A percentile compares a stretch with the other conserved stretches of the same genome.
Conservation (phyloP, 1,284 basidiomycete species). For the Ceratobasidium sp. region DNA sequence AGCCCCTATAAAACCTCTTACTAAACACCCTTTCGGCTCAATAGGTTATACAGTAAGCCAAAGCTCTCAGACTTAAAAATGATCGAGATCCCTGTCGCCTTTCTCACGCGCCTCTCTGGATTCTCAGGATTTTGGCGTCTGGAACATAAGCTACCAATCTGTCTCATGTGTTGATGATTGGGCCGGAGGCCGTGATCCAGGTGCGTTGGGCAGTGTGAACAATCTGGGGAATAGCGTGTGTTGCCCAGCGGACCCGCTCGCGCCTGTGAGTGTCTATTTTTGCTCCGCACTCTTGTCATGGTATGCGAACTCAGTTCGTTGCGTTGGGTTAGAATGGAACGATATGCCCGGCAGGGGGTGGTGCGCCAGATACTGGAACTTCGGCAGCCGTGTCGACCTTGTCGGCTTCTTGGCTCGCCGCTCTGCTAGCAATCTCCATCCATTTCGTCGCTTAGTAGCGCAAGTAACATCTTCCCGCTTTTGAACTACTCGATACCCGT, state of each 20-base stretch:
- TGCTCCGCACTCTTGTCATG: background rate
- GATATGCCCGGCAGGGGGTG: conserved; percentile 31
- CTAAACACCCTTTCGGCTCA: background rate
- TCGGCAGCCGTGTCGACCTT: conserved; percentile 10
- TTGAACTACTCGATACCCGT: background rate
- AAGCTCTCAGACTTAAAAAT: conserved; percentile 1
- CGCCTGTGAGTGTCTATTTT: conserved; percentile 39
- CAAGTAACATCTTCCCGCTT: background rate
- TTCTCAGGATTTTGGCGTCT: conserved; percentile 49
- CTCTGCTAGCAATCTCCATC: background rate
- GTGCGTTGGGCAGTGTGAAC: conserved; percentile 50
- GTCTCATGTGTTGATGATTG: conserved; percentile 46
- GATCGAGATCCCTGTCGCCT: background rate
- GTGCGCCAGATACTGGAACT: conserved; percentile 40
- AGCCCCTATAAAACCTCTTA: background rate
- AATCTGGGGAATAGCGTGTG: conserved; percentile 47
- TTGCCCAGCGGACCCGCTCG: conserved; percentile 48
- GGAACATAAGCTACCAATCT: conserved; percentile 50
- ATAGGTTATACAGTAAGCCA: conserved; percentile 31
- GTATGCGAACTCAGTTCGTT: background rate
- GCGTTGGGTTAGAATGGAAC: conserved; percentile 29
- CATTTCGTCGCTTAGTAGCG: background rate
- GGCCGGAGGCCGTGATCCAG: conserved; percentile 47
- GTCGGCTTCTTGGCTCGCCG: conserved; percentile 1
- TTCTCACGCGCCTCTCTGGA: background rate